Evolutionary conservation across 2,329 filamentous ascomycete species (phyloP).

Genomic region (Thyridium curvatum): DNA sequence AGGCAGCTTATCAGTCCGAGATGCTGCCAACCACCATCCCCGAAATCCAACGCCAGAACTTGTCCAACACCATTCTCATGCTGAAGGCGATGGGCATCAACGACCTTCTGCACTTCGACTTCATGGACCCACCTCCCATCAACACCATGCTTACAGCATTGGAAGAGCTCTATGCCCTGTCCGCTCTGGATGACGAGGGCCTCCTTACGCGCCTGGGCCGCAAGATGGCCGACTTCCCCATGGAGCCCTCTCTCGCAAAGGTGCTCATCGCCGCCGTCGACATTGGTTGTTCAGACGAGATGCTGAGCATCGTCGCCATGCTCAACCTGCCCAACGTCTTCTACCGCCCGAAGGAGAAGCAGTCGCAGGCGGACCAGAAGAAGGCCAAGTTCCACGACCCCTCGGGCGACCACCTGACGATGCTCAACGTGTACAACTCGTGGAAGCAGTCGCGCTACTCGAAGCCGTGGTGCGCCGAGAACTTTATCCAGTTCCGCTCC

Average conservation of each 20-base stretch:
- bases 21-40: conserved; percentile 96
- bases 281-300: conserved; percentile 84
- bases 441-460: conserved; percentile 84
- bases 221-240: conserved; percentile 98
- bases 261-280: conserved; percentile 77
- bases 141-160: conserved; percentile 97
- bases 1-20: conserved; percentile 90
- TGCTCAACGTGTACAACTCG: conserved; percentile 95
- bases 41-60: conserved; percentile 91
- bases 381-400: conserved; percentile 97
- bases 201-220: conserved; percentile 84
- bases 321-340: conserved; percentile 82
- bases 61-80: conserved; percentile 92
- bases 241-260: conserved; percentile 91
- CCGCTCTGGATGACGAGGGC: conserved; percentile 90
- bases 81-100: conserved; percentile 99
- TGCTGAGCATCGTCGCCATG: conserved; percentile 93
- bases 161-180: conserved; percentile 89
- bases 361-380: conserved; percentile 92
- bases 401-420: conserved; percentile 85
- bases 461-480: conserved; percentile 92
- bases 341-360: conserved; percentile 96
- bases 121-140: conserved; percentile 96
- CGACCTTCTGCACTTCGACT: conserved; percentile 93
- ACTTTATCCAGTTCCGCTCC: conserved; percentile 88